Conservation (phyloP, 1,284 basidiomycete species). For the Pascua guehoae region DNA sequence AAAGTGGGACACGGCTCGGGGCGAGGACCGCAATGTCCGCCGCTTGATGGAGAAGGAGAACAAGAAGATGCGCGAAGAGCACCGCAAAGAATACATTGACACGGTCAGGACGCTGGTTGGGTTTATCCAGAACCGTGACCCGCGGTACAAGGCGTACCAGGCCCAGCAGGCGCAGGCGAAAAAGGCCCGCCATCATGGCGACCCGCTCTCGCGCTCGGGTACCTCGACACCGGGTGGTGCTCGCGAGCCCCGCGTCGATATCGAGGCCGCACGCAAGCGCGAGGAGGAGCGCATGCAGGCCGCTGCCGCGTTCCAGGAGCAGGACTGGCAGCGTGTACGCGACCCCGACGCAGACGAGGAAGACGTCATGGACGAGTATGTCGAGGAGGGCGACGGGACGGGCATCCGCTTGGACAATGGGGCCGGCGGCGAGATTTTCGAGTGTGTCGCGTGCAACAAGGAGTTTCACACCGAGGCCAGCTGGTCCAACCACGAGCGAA, state of each 20-base stretch:
- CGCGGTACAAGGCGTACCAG: conserved; percentile 75
- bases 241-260: conserved; percentile 22
- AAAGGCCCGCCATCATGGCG: conserved; percentile 7
- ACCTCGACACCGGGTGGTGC: conserved; percentile 16
- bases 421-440: conserved; percentile 56
- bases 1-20: conserved; percentile 75
- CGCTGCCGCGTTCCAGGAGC: conserved; percentile 48
- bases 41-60: conserved; percentile 95
- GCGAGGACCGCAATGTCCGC: conserved; percentile 79
- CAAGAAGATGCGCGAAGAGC: conserved; percentile 82
- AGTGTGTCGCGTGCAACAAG: conserved; percentile 95
- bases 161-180: conserved; percentile 52
- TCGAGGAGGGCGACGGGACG: conserved; percentile 32
- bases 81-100: conserved; percentile 89
- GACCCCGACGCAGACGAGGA: conserved; percentile 65
- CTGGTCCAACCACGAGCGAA: conserved; percentile 94
- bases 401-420: conserved; percentile 34
- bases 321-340: conserved; percentile 74
- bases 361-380: conserved; percentile 35
- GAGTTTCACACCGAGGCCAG: conserved; percentile 86
- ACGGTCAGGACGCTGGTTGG: conserved; percentile 74
- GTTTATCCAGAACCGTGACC: conserved; percentile 91
- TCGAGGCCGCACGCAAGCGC: conserved; percentile 20
- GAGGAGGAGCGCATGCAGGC: conserved; percentile 29
- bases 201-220: conserved; percentile 4